A percentile compares a stretch with the other conserved stretches of the same genome.
These are phyloP conservation scores for Tanacetum coccineum DNA, from an alignment of 129 eudicot species.

Conservation along the genomic window DNA sequence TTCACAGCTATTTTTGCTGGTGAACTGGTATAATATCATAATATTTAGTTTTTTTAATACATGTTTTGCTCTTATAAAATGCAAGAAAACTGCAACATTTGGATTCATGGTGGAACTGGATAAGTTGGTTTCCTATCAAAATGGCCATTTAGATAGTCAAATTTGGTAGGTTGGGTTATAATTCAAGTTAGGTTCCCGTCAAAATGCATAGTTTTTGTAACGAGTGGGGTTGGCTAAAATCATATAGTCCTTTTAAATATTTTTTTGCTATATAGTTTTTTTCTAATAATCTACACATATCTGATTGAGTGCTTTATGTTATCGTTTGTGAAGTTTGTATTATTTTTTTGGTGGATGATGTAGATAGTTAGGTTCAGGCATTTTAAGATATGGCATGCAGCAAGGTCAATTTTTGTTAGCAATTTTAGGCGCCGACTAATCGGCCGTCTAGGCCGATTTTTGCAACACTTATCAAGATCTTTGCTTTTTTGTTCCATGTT, in stretches of 20 bases:
- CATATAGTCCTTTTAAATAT: background rate
- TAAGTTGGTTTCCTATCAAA: background rate
- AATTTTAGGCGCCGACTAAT: too few relatives aligned
- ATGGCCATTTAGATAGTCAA: too few relatives aligned
- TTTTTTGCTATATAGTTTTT: too few relatives aligned
- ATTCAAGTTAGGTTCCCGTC: background rate
- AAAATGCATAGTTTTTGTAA: background rate
- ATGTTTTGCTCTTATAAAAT: background rate
- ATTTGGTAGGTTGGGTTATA: too few relatives aligned
- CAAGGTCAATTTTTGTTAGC: slow-evolving; percentile 77
- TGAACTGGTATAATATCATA: slow-evolving; percentile 58
- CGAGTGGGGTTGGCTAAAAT: background rate
- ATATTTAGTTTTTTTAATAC: background rate
- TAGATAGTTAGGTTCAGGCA: slow-evolving; percentile 85
- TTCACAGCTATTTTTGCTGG: slow-evolving; percentile 76
- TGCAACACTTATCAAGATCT: too few relatives aligned
- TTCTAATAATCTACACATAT: background rate
- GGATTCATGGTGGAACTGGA: background rate
- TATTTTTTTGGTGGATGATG: slow-evolving; percentile 22
- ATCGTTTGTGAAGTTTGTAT: background rate
- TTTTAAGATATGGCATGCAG: slow-evolving; percentile 82
- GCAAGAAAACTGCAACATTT: background rate
- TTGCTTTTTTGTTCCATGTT: too few relatives aligned
- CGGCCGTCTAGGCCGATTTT: too few relatives aligned
- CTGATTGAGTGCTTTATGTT: slow-evolving; percentile 5